Evolutionary conservation across 2,329 filamentous ascomycete genomes (phyloP).

Genomic region (Blastomyces gilchristii): DNA sequence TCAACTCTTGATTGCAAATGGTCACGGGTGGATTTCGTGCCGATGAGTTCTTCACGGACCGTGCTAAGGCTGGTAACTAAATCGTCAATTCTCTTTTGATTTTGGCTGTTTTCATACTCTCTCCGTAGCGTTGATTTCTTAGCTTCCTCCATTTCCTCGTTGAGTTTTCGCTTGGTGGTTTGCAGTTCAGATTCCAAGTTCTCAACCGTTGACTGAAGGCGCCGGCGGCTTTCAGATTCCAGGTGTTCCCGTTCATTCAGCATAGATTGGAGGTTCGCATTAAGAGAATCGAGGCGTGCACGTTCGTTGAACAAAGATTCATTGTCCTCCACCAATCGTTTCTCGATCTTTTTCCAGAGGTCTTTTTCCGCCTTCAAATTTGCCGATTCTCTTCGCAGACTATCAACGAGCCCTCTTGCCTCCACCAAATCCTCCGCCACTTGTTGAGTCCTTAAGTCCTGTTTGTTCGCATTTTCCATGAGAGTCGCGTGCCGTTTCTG

Average conservation of each 20-base stretch:
- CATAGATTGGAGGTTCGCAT: slow-evolving; percentile 75
- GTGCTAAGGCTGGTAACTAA: slow-evolving; percentile 69
- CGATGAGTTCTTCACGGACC: slow-evolving; percentile 75
- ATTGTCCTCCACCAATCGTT: slow-evolving; percentile 78
- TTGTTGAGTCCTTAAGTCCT: slow-evolving; percentile 83
- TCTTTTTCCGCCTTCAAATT: slow-evolving; percentile 94
- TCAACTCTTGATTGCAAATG: slow-evolving; percentile 82
- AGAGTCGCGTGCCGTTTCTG: slow-evolving; percentile 70
- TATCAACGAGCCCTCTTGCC: slow-evolving; percentile 68
- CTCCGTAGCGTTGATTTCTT: slow-evolving; percentile 76
- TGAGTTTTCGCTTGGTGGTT: slow-evolving; percentile 69
- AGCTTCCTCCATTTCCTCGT: slow-evolving; percentile 69
- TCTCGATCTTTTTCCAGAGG: slow-evolving; percentile 87
- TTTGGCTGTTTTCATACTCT: slow-evolving; percentile 81
- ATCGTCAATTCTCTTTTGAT: slow-evolving; percentile 85
- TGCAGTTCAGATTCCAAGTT: slow-evolving; percentile 67
- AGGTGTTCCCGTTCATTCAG: slow-evolving; percentile 84
- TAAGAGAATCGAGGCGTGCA: slow-evolving; percentile 67
- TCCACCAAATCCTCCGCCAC: slow-evolving; percentile 89
- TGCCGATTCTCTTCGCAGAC: slow-evolving; percentile 77
- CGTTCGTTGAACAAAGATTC: slow-evolving; percentile 76
- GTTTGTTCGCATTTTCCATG: slow-evolving; percentile 75
- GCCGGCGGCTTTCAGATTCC: slow-evolving; percentile 70
- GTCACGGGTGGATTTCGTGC: slow-evolving; percentile 76
- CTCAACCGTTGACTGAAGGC: slow-evolving; percentile 69